A percentile compares a stretch with the other conserved stretches of the same genome.
Conservation (phyloP, 2,329 filamentous ascomycete genomes). For the Diaporthe destruens region DNA sequence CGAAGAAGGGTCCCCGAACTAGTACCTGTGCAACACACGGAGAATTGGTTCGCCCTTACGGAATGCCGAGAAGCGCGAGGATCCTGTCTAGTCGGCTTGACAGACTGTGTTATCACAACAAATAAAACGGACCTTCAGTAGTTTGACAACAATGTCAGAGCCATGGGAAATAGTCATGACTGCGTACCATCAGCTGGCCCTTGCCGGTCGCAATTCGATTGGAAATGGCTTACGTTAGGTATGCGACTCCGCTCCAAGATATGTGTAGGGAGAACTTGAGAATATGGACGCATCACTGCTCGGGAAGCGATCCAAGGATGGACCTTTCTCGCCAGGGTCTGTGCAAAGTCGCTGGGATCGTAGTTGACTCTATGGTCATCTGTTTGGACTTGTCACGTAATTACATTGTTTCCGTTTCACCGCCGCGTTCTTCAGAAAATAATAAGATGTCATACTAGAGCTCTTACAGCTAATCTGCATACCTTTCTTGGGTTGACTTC, state of each 20-base stretch:
- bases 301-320: background rate
- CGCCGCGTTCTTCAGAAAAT: too few relatives aligned
- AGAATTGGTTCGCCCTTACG: background rate
- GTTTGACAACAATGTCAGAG: background rate
- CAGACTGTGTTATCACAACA: background rate
- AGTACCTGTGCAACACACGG: background rate
- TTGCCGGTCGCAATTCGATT: background rate
- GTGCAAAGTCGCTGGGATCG: background rate
- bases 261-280: background rate
- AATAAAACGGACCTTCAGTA: background rate
- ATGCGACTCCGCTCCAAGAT: background rate
- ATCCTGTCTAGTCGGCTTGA: slow-evolving; percentile 3
- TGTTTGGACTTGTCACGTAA: background rate
- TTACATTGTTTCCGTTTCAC: background rate
- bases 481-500: too few relatives aligned
- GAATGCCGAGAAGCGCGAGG: background rate
- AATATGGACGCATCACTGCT: background rate
- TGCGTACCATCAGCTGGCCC: slow-evolving; percentile 18
- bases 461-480: too few relatives aligned
- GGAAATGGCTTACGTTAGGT: slow-evolving; percentile 21
- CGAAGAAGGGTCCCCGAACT: background rate
- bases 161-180: background rate
- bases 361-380: background rate
- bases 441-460: too few relatives aligned
- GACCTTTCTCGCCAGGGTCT: background rate